Base-by-base conservation (phyloP, 257 asterid species). In the Solanum microdontum region DNA sequence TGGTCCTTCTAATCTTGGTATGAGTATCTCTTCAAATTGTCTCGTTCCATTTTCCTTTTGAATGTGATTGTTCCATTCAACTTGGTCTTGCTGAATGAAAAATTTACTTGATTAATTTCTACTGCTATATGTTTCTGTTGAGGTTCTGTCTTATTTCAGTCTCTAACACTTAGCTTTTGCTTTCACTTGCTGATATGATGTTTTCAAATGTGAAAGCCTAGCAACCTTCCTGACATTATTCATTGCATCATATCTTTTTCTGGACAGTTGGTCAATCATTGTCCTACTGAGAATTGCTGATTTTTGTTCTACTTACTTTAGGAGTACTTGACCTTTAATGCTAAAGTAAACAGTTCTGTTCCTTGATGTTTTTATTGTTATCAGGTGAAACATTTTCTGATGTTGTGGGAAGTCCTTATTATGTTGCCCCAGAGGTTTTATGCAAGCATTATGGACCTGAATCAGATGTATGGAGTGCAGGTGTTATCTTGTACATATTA, bases 401-500 rank as follows among this genome's bases (percentile, higher is more conserved):
- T 88, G 98, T 96, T 24, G 99, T 96, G 73, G 99, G 98, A 69
- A 96, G 99, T 92, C 99, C 99, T 86, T 96, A 95, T 87, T 95
- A 96, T 73, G 99, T 96, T 87, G 99, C 99, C 79, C 99, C 99
- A 6, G 98, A 96, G 91, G 98, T 96, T 89, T 88, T 96, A 82
- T 92, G 95, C 89, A 96, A 95, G 95, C 94, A 93, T 89, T 96
- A 96, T 91, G 99, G 99, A 88, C 98, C 93, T 40, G 99, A 96
- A 90, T 92, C 99, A 55, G 99, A 96, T 87, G 99, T 96, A 12
- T 96, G 99, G 99, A 96, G 99, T 90, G 99, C 98, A 8, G 99
- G 99, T 79, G 99, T 96, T 86, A 96, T 96, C 86, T 90, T 96
- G 87, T 96, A 96, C 92, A 96, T 96, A 90, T 92, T 96, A 93